A percentile compares a stretch with the other conserved stretches of the same genome.
Evolutionary conservation across 1,284 basidiomycete genomes (phyloP).

Genomic region (Marasmius tenuissimus): DNA sequence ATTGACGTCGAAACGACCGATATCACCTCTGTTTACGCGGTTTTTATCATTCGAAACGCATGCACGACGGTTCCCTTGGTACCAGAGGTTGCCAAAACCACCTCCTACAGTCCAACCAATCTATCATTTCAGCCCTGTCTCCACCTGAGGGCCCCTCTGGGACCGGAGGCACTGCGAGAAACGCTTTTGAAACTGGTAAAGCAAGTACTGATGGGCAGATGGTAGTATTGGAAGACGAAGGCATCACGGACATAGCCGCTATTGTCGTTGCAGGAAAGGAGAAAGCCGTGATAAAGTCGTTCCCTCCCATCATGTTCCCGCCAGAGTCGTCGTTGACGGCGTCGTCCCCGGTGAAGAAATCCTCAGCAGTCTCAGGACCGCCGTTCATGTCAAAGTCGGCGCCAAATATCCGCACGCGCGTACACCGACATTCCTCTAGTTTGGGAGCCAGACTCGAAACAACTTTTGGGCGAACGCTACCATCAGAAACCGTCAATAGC

Average conservation of each 20-base stretch:
- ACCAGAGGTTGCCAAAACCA: conserved; percentile 71
- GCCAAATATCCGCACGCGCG: too few relatives aligned
- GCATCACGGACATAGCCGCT: conserved; percentile 82
- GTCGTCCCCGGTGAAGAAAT: too few relatives aligned
- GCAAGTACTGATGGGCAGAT: conserved; percentile 67
- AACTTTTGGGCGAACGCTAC: too few relatives aligned
- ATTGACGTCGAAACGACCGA: conserved; percentile 79
- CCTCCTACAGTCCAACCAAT: conserved; percentile 66
- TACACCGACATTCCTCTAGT: too few relatives aligned
- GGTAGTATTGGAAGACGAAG: conserved; percentile 75
- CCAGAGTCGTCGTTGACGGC: too few relatives aligned
- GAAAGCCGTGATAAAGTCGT: conserved; percentile 80
- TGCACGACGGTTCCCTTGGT: conserved; percentile 68
- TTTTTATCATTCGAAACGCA: conserved; percentile 62
- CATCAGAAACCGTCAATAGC: too few relatives aligned
- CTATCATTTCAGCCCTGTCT: conserved; percentile 63
- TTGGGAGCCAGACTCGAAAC: too few relatives aligned
- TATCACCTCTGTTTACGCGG: conserved; percentile 81
- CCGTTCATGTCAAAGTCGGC: too few relatives aligned
- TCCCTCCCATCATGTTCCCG: too few relatives aligned
- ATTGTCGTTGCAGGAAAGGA: conserved; percentile 80
- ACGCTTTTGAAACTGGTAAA: conserved; percentile 59
- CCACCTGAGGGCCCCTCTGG: conserved; percentile 47
- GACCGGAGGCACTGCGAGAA: conserved; percentile 44
- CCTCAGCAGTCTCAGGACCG: too few relatives aligned